Evolutionary conservation across 306 rosid species (phyloP).

Genomic region (Vachellia collinsii): DNA sequence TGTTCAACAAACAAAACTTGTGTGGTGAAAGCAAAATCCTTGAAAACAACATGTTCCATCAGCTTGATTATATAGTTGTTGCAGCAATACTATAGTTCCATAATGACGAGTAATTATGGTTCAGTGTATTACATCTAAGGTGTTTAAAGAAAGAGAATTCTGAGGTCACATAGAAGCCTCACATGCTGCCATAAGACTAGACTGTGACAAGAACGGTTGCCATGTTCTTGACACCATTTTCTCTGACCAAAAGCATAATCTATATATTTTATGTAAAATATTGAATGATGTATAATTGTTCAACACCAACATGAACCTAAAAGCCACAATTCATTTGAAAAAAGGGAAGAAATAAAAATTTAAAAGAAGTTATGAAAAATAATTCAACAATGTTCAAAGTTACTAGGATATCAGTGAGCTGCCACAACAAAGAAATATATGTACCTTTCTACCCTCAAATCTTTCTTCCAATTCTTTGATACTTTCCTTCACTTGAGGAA

Average conservation of each 20-base stretch:
- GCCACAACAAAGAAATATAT: slow-evolving; percentile 25
- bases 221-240: slow-evolving; percentile 16
- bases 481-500: slow-evolving; percentile 53
- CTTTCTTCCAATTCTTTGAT: slow-evolving; percentile 75
- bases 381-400: slow-evolving; percentile 1
- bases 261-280: neutral
- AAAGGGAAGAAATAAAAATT: neutral
- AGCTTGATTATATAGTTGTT: neutral
- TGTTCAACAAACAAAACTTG: slow-evolving; percentile 15
- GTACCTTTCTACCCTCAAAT: slow-evolving; percentile 84
- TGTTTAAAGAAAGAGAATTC: slow-evolving; percentile 17
- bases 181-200: neutral
- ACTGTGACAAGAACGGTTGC: slow-evolving; percentile 22
- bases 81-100: neutral
- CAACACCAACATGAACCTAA: slow-evolving; percentile 27
- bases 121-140: neutral
- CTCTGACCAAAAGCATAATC: slow-evolving; percentile 2
- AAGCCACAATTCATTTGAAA: slow-evolving; percentile 13
- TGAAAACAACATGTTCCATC: neutral
- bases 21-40: slow-evolving; percentile 3
- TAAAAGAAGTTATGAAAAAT: neutral
- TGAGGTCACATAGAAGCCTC: slow-evolving; percentile 7
- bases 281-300: neutral
- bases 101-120: slow-evolving; percentile 3
- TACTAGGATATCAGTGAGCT: neutral